Conservation (phyloP, 2,329 filamentous ascomycete species). For the Ceratocystis cubensis region DNA sequence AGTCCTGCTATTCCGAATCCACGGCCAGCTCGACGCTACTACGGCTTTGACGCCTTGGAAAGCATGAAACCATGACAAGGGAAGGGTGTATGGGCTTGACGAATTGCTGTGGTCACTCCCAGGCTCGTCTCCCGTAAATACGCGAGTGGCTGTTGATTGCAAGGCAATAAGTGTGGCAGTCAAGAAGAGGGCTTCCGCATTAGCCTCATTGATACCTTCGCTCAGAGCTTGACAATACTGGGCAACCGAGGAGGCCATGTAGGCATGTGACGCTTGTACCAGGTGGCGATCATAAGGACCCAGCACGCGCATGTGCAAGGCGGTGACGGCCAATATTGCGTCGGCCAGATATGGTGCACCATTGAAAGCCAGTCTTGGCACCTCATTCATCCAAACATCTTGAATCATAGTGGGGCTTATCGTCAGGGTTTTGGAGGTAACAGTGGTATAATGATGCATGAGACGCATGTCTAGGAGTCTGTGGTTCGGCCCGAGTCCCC, state of each 20-base stretch:
- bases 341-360: constrained; percentile 48
- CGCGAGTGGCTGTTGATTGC: constrained; percentile 50
- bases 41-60: constrained; percentile 56
- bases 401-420: constrained; percentile 40
- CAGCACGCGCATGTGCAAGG: constrained; percentile 47
- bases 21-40: constrained; percentile 51
- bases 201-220: constrained; percentile 43
- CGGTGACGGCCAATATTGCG: constrained; percentile 50
- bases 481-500: constrained; percentile 24
- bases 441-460: constrained; percentile 51
- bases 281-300: constrained; percentile 46
- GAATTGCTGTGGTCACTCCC: constrained; percentile 30
- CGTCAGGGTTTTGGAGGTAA: constrained; percentile 48
- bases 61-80: constrained; percentile 52
- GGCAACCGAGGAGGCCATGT: constrained; percentile 50
- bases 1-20: constrained; percentile 44
- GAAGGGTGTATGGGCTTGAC: constrained; percentile 41
- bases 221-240: constrained; percentile 47
- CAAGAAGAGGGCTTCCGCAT: constrained; percentile 51
- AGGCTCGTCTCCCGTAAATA: constrained; percentile 46
- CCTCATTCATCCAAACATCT: constrained; percentile 46
- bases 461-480: constrained; percentile 47
- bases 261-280: constrained; percentile 50
- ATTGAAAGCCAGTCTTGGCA: constrained; percentile 49
- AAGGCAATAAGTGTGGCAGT: constrained; percentile 54